These are phyloP conservation scores for Saturnispora galanensis DNA, from an alignment of 805 yeast species.

Conservation along the genomic window DNA sequence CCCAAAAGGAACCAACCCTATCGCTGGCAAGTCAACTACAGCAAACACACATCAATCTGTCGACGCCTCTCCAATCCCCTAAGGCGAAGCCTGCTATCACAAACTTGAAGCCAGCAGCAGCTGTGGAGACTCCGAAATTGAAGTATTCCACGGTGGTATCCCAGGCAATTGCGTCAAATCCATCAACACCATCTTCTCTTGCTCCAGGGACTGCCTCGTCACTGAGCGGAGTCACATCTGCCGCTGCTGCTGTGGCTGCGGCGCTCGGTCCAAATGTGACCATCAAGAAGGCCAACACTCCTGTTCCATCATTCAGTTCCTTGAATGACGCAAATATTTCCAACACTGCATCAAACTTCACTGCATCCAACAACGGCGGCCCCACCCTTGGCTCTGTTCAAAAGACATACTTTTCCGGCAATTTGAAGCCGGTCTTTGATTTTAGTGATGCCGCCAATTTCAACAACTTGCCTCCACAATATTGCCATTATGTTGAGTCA, in stretches of 20 bases:
- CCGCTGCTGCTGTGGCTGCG: too few relatives aligned
- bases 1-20: conserved; percentile 1
- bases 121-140: conserved; percentile 6
- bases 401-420: conserved; percentile 3
- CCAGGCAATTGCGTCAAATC: conserved; percentile 1
- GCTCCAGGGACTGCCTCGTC: too few relatives aligned
- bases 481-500: conserved; percentile 18
- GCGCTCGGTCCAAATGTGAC: not conserved
- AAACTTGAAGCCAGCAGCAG: conserved; percentile 5
- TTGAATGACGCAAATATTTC: not conserved
- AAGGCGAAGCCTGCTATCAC: not conserved
- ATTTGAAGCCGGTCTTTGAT: not conserved
- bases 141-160: conserved; percentile 7
- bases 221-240: too few relatives aligned
- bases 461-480: conserved; percentile 21
- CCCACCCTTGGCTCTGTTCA: not conserved
- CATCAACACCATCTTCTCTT: not conserved
- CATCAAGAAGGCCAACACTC: not conserved
- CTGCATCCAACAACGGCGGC: not conserved
- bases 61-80: not conserved
- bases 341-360: not conserved
- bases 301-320: not conserved
- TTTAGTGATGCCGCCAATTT: conserved; percentile 15
- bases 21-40: conserved; percentile 11
- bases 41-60: conserved; percentile 22